Evolutionary conservation across 495 filamentous ascomycete genomes (phyloP).

Genomic region (Neurospora sp.): DNA sequence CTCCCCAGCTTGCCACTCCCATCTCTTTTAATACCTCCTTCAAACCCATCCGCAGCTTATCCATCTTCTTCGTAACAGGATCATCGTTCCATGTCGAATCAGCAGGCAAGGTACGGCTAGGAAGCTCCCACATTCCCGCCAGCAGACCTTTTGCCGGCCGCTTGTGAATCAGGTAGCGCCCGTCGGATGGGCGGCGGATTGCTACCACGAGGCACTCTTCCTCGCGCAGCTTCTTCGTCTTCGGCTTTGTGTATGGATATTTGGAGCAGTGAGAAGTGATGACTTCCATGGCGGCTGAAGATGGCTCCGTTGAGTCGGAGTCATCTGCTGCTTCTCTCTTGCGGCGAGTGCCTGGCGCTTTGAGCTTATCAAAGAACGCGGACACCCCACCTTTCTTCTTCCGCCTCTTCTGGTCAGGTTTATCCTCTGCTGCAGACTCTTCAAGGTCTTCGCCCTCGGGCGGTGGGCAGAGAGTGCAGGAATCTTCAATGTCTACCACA

Average conservation of each 20-base stretch:
- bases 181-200: constrained; percentile 24
- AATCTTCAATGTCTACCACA: constrained; percentile 31
- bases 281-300: constrained; percentile 4
- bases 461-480: constrained; percentile 27
- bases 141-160: constrained; percentile 35
- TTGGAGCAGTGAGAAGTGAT: constrained; percentile 29
- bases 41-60: constrained; percentile 11
- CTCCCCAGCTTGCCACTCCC: background rate
- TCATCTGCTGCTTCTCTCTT: background rate
- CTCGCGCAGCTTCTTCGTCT: constrained; percentile 30
- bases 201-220: constrained; percentile 37
- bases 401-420: background rate
- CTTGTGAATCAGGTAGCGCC: constrained; percentile 29
- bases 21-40: constrained; percentile 18
- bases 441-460: constrained; percentile 18
- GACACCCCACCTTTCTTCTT: constrained; percentile 17
- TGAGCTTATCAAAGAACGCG: constrained; percentile 18
- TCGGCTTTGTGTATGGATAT: constrained; percentile 30
- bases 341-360: background rate
- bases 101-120: constrained; percentile 23
- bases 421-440: background rate
- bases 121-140: constrained; percentile 38
- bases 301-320: background rate
- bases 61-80: constrained; percentile 5
- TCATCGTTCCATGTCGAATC: background rate